Percentiles rank a stretch among this genome's conserved stretches.
phyloP scores from a whole-genome alignment of 2,329 filamentous ascomycete genomes.

The Trichophyton verrucosum region DNA sequence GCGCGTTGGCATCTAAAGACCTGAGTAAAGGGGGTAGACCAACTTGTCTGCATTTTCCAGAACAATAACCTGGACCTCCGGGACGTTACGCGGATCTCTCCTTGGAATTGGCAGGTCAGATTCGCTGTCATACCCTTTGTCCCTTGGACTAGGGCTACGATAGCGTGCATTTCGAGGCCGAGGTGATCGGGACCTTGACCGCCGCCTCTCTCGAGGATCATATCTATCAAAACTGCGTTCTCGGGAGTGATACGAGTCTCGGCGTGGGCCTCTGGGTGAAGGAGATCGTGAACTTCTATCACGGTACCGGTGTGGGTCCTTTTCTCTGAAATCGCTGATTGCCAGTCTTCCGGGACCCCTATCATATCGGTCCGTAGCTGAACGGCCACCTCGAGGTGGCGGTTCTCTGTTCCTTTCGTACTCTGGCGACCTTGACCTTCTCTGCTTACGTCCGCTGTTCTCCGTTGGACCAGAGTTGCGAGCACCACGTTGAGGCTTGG shows the following conservation, averaged over 20 bases:
- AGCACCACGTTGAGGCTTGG: conserved; percentile 71
- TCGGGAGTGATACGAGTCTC: conserved; percentile 22
- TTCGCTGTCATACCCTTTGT: conserved; percentile 42
- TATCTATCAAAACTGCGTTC: conserved; percentile 38
- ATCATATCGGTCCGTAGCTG: conserved; percentile 34
- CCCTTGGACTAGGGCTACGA: conserved; percentile 55
- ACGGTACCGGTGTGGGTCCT: conserved; percentile 19
- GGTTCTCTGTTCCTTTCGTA: conserved; percentile 34
- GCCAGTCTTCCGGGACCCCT: conserved; percentile 27
- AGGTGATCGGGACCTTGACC: conserved; percentile 52
- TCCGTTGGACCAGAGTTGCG: conserved; percentile 42
- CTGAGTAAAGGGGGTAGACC: conserved; percentile 15
- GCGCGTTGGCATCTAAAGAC: neutral
- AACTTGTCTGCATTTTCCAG: conserved; percentile 59
- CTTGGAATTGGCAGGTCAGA: conserved; percentile 59
- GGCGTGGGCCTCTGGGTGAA: neutral
- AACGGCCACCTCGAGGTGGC: conserved; percentile 21
- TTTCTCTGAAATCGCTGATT: conserved; percentile 36
- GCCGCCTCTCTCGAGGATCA: conserved; percentile 37
- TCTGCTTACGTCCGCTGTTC: conserved; percentile 19
- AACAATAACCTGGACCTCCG: conserved; percentile 79
- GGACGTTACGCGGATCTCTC: conserved; percentile 61
- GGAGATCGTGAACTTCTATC: neutral
- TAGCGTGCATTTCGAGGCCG: conserved; percentile 50
- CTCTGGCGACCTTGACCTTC: conserved; percentile 54